Evolutionary conservation across 2,329 filamentous ascomycete species (phyloP).

Genomic region (Epichloe gansuensis): DNA sequence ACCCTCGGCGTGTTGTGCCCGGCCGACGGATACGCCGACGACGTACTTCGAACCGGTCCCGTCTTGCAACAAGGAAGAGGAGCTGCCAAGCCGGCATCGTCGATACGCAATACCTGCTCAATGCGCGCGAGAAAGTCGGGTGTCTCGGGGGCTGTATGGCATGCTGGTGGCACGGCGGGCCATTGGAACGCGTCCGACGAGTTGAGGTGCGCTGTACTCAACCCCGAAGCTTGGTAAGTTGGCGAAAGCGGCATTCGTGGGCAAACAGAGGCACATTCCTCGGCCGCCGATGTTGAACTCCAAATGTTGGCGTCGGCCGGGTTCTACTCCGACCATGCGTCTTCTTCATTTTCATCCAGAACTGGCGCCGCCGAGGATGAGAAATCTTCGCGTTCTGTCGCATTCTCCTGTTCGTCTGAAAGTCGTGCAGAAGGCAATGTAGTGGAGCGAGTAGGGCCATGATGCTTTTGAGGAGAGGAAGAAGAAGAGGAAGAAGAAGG

Average conservation of each 20-base stretch:
- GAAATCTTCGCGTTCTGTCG: not conserved
- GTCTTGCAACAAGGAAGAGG: not conserved
- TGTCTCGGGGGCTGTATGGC: conserved; percentile 1
- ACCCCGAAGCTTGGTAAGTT: not conserved
- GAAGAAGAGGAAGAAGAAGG: not conserved
- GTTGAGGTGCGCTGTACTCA: not conserved
- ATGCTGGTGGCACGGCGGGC: not conserved
- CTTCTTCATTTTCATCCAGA: not conserved
- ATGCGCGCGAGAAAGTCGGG: conserved; percentile 11
- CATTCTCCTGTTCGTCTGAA: conserved; percentile 4
- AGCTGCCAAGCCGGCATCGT: not conserved
- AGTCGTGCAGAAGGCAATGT: not conserved
- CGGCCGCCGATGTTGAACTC: not conserved
- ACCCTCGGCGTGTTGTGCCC: conserved; percentile 10
- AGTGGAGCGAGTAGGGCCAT: not conserved
- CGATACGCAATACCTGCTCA: conserved; percentile 8
- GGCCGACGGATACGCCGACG: conserved; percentile 20
- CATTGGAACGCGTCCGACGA: not conserved
- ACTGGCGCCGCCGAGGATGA: not conserved
- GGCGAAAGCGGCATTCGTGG: not conserved
- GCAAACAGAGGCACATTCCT: not conserved
- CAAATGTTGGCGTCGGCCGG: conserved; percentile 1
- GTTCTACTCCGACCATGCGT: conserved; percentile 5
- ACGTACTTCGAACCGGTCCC: conserved; percentile 14
- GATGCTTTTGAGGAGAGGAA: not conserved